Conservation (phyloP, 257 asterid species). For the Ophiorrhiza pumila region DNA sequence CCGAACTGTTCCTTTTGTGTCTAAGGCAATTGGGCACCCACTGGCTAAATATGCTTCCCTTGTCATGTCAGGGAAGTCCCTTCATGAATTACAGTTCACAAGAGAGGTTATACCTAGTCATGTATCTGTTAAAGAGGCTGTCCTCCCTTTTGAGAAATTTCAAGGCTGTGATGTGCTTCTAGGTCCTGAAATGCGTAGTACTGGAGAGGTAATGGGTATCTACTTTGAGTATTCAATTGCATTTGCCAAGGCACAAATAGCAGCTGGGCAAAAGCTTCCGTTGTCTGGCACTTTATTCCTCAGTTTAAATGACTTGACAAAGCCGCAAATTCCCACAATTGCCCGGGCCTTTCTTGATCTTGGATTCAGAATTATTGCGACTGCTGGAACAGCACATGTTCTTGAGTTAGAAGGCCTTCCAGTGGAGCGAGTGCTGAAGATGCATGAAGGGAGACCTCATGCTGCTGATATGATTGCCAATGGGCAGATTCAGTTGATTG, state of each 20-base stretch:
- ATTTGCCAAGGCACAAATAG: slow-evolving; percentile 87
- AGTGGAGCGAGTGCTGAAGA: slow-evolving; percentile 76
- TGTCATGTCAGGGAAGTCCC: slow-evolving; percentile 93
- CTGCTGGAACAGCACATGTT: slow-evolving; percentile 90
- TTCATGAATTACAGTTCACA: slow-evolving; percentile 65
- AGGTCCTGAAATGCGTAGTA: slow-evolving; percentile 99
- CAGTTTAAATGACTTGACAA: slow-evolving; percentile 78
- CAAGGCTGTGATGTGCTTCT: slow-evolving; percentile 90
- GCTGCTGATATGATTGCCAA: slow-evolving; percentile 89
- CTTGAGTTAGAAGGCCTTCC: slow-evolving; percentile 68
- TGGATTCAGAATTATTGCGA: slow-evolving; percentile 74
- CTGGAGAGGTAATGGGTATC: slow-evolving; percentile 98
- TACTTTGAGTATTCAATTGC: slow-evolving; percentile 63
- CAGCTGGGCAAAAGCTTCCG: slow-evolving; percentile 92
- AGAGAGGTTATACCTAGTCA: slow-evolving; percentile 78
- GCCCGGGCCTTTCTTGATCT: slow-evolving; percentile 59
- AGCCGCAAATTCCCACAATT: slow-evolving; percentile 57
- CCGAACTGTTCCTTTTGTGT: slow-evolving; percentile 91
- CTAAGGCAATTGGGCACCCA: slow-evolving; percentile 95
- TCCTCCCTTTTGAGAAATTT: slow-evolving; percentile 92
- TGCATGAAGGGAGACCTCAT: slow-evolving; percentile 96
- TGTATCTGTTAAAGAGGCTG: slow-evolving; percentile 92
- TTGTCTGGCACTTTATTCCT: slow-evolving; percentile 79
- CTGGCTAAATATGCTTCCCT: slow-evolving; percentile 94
- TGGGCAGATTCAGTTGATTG: slow-evolving; percentile 84